Evolutionary conservation across 208 protist genomes (phyloP).

Genomic region (Trypanosoma caninum): DNA sequence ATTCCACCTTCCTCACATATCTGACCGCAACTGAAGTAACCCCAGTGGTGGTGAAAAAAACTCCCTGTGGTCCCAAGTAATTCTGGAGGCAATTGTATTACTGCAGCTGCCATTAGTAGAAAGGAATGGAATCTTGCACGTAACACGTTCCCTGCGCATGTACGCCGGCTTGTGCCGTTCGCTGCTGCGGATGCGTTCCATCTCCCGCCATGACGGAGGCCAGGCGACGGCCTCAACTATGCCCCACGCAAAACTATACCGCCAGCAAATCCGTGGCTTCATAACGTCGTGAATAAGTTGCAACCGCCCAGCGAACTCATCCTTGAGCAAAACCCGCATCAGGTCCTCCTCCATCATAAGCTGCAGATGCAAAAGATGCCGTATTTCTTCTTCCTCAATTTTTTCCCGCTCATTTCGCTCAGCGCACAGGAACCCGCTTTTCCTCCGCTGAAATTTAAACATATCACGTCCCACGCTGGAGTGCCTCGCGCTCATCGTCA

Average conservation of each 20-base stretch:
- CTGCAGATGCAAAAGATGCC: neutral
- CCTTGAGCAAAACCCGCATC: neutral
- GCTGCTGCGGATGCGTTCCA: conserved; percentile 2
- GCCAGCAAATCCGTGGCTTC: conserved; percentile 13
- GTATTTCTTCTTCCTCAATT: conserved; percentile 2
- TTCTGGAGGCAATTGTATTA: conserved; percentile 11
- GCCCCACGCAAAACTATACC: conserved; percentile 22
- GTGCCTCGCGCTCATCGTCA: neutral
- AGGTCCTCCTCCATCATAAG: conserved; percentile 4
- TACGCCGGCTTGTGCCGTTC: conserved; percentile 17
- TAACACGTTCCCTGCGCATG: neutral
- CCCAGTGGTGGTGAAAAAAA: no score
- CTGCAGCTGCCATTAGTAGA: no score
- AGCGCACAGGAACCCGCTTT: conserved; percentile 9
- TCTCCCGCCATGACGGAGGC: neutral
- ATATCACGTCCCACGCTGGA: neutral
- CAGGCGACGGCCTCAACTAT: neutral
- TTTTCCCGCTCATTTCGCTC: neutral
- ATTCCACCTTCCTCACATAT: neutral
- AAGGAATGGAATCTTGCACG: conserved; percentile 15
- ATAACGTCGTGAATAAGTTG: conserved; percentile 11
- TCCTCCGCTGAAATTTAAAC: neutral
- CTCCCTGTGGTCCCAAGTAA: neutral
- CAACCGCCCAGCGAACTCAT: neutral
- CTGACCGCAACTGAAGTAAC: conserved; percentile 2